Conservation (phyloP, 2,329 filamentous ascomycete genomes). For the Corniculantispora saksenae region DNA sequence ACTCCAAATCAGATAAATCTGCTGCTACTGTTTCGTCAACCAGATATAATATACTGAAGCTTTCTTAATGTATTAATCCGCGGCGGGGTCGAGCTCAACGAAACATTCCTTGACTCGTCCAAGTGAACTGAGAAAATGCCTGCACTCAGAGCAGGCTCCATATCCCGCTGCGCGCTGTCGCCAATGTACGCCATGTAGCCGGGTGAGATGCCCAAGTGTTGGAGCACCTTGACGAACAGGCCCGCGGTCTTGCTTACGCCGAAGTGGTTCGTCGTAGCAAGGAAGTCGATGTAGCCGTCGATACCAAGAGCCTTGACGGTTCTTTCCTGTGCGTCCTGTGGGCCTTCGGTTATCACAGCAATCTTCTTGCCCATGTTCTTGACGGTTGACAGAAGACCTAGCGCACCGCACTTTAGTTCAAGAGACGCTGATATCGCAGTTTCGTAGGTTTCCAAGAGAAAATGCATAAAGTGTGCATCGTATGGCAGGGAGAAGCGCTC, state of each 20-base stretch:
- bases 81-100: no score
- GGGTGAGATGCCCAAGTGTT: background rate
- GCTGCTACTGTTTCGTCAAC: no score
- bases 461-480: background rate
- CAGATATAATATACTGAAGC: no score
- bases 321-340: background rate
- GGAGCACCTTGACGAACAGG: background rate
- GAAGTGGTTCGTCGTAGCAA: background rate
- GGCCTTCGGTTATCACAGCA: background rate
- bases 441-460: background rate
- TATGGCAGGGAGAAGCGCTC: no score
- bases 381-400: background rate
- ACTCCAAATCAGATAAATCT: no score
- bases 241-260: background rate
- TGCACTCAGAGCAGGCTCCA: background rate
- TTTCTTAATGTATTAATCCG: no score
- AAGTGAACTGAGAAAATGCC: background rate
- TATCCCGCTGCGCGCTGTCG: background rate
- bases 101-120: no score
- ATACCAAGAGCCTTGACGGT: background rate
- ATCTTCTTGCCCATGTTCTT: background rate
- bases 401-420: background rate
- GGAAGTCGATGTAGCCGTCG: background rate
- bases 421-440: background rate
- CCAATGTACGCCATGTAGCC: background rate